Base-by-base conservation (phyloP, 1,284 basidiomycete species). In the Ustilago trichophora region DNA sequence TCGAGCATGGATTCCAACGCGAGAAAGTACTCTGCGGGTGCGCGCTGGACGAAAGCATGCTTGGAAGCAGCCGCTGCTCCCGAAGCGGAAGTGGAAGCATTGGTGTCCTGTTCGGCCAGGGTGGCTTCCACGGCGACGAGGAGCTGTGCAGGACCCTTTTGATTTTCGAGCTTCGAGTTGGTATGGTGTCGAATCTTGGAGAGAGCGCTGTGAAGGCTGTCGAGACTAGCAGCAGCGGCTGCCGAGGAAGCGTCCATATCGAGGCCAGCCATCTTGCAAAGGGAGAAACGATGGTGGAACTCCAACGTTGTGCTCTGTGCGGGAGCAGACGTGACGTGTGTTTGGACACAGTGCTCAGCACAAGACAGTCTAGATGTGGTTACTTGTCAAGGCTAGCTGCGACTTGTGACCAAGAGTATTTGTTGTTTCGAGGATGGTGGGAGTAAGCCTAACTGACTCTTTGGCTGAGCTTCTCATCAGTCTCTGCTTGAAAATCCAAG, bases 51-150 rank as follows among this genome's bases (percentile, higher is more conserved):
- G 18, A 83, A 82, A 74, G 48, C 84, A 76, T 56, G 81, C 81
- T 65, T 80, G 80, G 83, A 93, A 93, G 85, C 96, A 95, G 32
- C 92, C 21, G n/a, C n/a, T n/a, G 54, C 65, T 12, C 49, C 53
- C 0, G 57, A 51, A 19, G 92, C 1, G 88, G 87, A 32, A 83
- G 83, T 41, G 51, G 89, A 50, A 5, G 40, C 54, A 9, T 58
- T 40, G 11, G n/a, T 88, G 84, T 86, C 86, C 67, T 92, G 90
- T 72, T 93, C 90, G 48, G 86, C 85, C 72, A 98, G 87, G 11
- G 93, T 95, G 2, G 88, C 86, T 82, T 99, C 96, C 74, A 98
- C 86, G 15, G 94, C 96, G 52, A 86, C 84, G 36, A 99, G 87
- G 18, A 99, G 87, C 50, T 88, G 89, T 13, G 96, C 96, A 3